Evolutionary conservation across 495 filamentous ascomycete genomes (phyloP).

Genomic region (Trichoderma asperelloides): DNA sequence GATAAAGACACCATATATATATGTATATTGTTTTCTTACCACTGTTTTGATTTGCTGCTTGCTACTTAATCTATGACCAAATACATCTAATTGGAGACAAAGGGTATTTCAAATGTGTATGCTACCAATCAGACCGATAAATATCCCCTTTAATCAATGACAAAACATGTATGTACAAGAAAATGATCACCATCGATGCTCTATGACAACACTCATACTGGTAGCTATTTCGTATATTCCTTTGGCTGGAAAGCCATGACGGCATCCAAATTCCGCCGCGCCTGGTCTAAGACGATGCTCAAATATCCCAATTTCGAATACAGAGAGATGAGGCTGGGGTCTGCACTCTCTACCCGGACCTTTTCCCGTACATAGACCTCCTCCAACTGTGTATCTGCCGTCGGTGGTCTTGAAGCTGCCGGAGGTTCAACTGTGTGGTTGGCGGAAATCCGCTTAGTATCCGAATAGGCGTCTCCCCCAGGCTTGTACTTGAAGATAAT

Average conservation of each 20-base stretch:
- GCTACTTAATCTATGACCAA: neutral
- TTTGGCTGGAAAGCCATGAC: slow-evolving; percentile 54
- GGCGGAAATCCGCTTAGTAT: neutral
- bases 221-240: neutral
- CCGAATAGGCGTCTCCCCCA: slow-evolving; percentile 18
- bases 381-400: neutral
- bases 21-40: neutral
- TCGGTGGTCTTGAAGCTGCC: slow-evolving; percentile 9
- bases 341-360: slow-evolving; percentile 80
- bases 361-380: slow-evolving; percentile 83
- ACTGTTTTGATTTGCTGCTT: neutral
- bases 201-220: no score
- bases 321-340: slow-evolving; percentile 79
- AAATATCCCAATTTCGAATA: slow-evolving; percentile 80
- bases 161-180: neutral
- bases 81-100: neutral
- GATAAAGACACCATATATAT: neutral
- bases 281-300: slow-evolving; percentile 60
- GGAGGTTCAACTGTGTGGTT: neutral
- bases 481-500: slow-evolving; percentile 51
- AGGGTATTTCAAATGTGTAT: neutral
- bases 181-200: no score
- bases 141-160: no score
- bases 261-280: slow-evolving; percentile 62
- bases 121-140: no score